Base-by-base conservation (phyloP, 2,329 filamentous ascomycete genomes). In the Whalleya microplaca region DNA sequence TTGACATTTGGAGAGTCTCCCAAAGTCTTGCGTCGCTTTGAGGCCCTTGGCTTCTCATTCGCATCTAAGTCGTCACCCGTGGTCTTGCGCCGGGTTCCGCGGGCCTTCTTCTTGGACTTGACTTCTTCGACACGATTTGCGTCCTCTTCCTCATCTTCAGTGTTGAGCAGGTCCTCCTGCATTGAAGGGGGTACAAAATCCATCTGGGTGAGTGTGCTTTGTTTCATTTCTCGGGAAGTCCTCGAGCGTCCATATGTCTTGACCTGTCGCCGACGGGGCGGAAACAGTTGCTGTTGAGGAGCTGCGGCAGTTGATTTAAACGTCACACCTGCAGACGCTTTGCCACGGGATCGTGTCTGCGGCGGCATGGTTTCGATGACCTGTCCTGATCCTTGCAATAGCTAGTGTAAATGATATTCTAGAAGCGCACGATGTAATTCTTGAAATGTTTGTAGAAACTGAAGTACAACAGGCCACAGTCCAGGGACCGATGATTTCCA, bases 21-120 rank as follows among this genome's bases (percentile, higher is more conserved):
- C 19, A 70, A 51, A 21, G 71, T 72, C 62, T 65, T 72, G 14
- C 71, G 69, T 45, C 70, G 64, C 59, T 72, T 72, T 14, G 56
- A 54, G 21, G 45, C 49, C 32, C 58, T 64, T 19, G 55, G 57
- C 32, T 61, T 63, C 49, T 65, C 62, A 19, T 61, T 45, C 2
- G 23, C 14, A 27, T 56, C 53, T 21, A 66, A 29, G 45, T 64
- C 64, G 23, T 72, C 70, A 16, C 68, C 69, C 8, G 63, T 59
- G 41, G 70, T 72, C 54, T 62, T 69, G 41, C 70, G 64, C 43
- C 70, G 63, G 44, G 45, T 63, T 27, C 14, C 62, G 14, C 63
- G 61, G 16, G 45, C 50, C 27, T 63, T 63, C 49, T 61, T 55
- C 48, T 59, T 62, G n/a, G 56, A 10, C 27, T 58, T 57, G 10